phyloP scores from a whole-genome alignment of 345 rosid species.

The Camelina neglecta region DNA sequence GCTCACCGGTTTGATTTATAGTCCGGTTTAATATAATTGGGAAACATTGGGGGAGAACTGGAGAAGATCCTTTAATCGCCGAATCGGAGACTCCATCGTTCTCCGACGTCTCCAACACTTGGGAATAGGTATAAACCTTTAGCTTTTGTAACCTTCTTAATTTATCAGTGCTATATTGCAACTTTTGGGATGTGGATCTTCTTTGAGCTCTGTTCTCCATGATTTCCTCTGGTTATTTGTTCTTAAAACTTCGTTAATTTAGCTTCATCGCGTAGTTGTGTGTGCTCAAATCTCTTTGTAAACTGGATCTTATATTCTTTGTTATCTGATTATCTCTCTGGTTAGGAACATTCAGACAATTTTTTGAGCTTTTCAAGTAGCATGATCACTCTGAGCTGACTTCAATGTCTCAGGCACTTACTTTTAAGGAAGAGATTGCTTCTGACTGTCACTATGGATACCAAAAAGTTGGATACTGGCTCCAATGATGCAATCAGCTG shows the following conservation, averaged over 20 bases:
- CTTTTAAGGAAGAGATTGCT: neutral
- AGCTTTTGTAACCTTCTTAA: too few species aligned
- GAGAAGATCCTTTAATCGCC: too few species aligned
- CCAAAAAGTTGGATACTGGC: neutral
- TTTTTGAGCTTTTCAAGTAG: neutral
- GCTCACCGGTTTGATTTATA: neutral
- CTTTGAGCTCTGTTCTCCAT: neutral
- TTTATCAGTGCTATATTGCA: neutral
- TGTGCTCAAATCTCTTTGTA: neutral
- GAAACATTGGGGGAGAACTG: too few species aligned
- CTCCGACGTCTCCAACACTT: too few species aligned
- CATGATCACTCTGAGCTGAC: neutral
- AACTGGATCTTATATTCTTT: neutral
- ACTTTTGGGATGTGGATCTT: neutral
- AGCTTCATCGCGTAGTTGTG: neutral
- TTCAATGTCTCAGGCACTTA: neutral
- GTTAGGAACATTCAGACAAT: neutral
- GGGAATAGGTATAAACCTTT: too few species aligned
- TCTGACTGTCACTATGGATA: neutral
- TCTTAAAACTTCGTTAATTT: neutral
- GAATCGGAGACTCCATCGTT: too few species aligned
- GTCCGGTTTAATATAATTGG: too few species aligned
- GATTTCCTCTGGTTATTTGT: neutral
- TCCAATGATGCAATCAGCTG: slow-evolving; percentile 7
- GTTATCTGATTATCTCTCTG: neutral